Evolutionary conservation across 2,329 filamentous ascomycete genomes (phyloP), one percentile per base, ranked within the genome.

Genomic region (Hypoxylon sp.): DNA sequence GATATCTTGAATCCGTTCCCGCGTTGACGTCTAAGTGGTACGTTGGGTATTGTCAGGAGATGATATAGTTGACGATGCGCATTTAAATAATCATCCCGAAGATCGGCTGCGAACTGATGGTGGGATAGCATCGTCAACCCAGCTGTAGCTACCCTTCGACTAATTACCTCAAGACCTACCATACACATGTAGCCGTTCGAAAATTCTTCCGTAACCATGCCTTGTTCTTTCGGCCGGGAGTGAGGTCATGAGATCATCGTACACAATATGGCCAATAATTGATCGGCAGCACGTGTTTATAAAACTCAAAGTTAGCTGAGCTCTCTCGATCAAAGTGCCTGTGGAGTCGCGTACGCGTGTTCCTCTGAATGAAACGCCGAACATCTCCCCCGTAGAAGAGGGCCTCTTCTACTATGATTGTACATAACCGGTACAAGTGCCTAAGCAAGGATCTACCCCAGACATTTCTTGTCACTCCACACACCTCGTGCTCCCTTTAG

Each of bases 161-260:
- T n/a, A 37, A 37, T 22, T 22, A 22, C 35, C 35, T 37, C 14
- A 37, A 4, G 13, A 6, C 13, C 13, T 37, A 2, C 37, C 37
- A 9, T 37, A 22, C 19, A 22, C 19, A 22, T 22, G 19, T 22
- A 55, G 24, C n/a, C 37, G n/a, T 44, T 22, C 14, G 24, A 19
- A 42, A n/a, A 17, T 42, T 17, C 39, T 46, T 57, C 14, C 19
- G 26, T 47, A 47, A 47, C 22, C 17, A 26, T 29, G 2, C 26
- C 22, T 11, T n/a, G 46, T n/a, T 57, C 17, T n/a, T 57, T 46
- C 37, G n/a, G 13, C 17, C 19, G 19, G 31, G 13, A 17, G 46
- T 46, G 53, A 57, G 14, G 29, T 57, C 54, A 57, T 47, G 39
- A 35, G 39, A 14, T 31, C n/a, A 33, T 47, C 26, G 11, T 8